These are phyloP conservation scores for Setomelanomma holmii DNA, from an alignment of 2,329 filamentous ascomycete genomes.

Conservation along the genomic window DNA sequence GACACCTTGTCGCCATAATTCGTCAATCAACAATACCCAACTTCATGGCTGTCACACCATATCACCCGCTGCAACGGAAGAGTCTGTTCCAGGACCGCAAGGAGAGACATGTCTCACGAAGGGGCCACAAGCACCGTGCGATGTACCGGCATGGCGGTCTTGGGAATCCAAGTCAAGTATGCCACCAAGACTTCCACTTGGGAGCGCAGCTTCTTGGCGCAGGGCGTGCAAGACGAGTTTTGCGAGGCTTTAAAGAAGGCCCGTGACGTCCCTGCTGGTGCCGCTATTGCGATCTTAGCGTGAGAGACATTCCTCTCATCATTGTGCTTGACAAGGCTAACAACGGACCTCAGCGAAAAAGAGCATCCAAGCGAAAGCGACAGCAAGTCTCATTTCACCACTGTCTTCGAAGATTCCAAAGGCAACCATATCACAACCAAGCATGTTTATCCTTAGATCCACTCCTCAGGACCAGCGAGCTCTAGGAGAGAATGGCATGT, in stretches of 20 bases:
- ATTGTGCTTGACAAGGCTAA: slow-evolving; percentile 5
- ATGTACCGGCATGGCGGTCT: slow-evolving; percentile 14
- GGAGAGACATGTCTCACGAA: slow-evolving; percentile 15
- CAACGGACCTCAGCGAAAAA: slow-evolving; percentile 4
- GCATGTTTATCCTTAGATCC: not conserved
- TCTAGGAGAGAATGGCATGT: slow-evolving; percentile 5
- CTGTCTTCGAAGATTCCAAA: slow-evolving; percentile 6
- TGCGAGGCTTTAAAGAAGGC: slow-evolving; percentile 3
- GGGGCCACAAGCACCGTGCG: slow-evolving; percentile 7
- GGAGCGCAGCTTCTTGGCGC: slow-evolving; percentile 1
- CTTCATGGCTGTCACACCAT: slow-evolving; percentile 6
- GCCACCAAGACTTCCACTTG: slow-evolving; percentile 5
- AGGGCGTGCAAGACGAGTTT: slow-evolving; percentile 4
- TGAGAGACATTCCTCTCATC: slow-evolving; percentile 4
- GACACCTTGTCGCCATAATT: not conserved
- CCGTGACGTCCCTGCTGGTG: slow-evolving; percentile 5
- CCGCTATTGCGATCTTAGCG: slow-evolving; percentile 7
- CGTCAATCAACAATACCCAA: too few relatives aligned
- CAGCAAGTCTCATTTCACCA: slow-evolving; percentile 7
- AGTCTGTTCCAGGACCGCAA: slow-evolving; percentile 3
- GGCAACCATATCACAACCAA: slow-evolving; percentile 4
- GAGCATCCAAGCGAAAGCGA: slow-evolving; percentile 8
- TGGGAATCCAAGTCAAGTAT: slow-evolving; percentile 7
- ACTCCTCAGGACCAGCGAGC: slow-evolving; percentile 1
- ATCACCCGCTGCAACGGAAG: not conserved